Evolutionary conservation across 768 basidiomycete species (phyloP).

Genomic region (Amyloporia xantha): DNA sequence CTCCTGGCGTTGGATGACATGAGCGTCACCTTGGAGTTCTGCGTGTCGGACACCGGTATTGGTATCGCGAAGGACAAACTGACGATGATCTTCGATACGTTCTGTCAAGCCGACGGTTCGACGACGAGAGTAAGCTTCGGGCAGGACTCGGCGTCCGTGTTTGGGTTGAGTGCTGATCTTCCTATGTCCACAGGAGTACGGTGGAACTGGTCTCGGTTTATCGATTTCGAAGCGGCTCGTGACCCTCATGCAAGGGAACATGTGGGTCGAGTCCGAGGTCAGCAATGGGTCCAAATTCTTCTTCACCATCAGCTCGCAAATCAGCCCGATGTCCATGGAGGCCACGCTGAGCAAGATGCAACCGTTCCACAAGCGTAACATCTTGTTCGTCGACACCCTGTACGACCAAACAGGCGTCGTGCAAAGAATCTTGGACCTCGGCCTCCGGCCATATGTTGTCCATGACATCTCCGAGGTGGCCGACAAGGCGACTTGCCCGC

Average conservation of each 20-base stretch:
- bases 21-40: conserved; percentile 90
- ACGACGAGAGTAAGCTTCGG: conserved; percentile 74
- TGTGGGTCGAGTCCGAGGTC: conserved; percentile 98
- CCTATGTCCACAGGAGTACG: conserved; percentile 65
- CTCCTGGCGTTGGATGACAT: conserved; percentile 73
- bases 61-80: conserved; percentile 98
- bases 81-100: conserved; percentile 97
- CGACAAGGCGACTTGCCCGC: conserved; percentile 74
- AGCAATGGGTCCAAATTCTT: conserved; percentile 91
- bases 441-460: conserved; percentile 69
- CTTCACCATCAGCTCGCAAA: conserved; percentile 90
- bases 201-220: conserved; percentile 92
- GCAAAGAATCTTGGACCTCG: conserved; percentile 69
- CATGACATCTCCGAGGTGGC: conserved; percentile 76
- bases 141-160: background rate
- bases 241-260: conserved; percentile 94
- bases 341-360: conserved; percentile 71
- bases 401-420: conserved; percentile 70
- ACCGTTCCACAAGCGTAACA: conserved; percentile 81
- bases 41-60: conserved; percentile 96
- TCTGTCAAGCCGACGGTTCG: conserved; percentile 97
- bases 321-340: conserved; percentile 70
- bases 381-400: conserved; percentile 88
- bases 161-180: background rate
- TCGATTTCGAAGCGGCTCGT: conserved; percentile 98